Conservation (phyloP, 2,329 filamentous ascomycete species). For the Trichophyton verrucosum region DNA sequence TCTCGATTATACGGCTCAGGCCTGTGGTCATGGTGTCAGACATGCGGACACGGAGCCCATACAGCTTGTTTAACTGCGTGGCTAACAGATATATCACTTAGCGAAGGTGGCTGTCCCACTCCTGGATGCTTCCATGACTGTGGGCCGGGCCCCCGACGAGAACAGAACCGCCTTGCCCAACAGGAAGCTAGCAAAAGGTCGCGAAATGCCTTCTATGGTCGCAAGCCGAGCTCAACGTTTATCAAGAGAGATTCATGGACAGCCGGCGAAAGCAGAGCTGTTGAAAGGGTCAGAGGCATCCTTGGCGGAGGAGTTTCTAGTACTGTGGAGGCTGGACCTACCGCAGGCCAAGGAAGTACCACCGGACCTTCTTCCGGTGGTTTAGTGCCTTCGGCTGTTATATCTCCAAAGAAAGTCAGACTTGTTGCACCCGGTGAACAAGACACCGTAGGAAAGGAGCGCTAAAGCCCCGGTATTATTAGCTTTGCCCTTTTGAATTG, state of each 20-base stretch:
- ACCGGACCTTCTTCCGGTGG: conserved; percentile 13
- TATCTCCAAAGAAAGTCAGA: conserved; percentile 35
- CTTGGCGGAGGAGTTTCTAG: conserved; percentile 20
- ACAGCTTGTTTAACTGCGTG: conserved; percentile 45
- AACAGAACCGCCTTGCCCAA: conserved; percentile 26
- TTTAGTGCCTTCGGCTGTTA: conserved; percentile 21
- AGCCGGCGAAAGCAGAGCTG: conserved; percentile 34
- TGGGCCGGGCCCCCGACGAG: conserved; percentile 37
- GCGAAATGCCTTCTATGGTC: conserved; percentile 21
- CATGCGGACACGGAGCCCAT: conserved; percentile 51
- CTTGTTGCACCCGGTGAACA: conserved; percentile 35
- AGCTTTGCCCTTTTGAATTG: neutral
- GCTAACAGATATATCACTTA: conserved; percentile 38
- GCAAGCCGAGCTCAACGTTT: conserved; percentile 23
- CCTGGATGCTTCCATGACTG: conserved; percentile 50
- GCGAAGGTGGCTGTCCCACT: conserved; percentile 45
- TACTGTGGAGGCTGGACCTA: conserved; percentile 6
- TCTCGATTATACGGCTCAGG: conserved; percentile 23
- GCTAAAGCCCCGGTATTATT: neutral
- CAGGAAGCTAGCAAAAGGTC: conserved; percentile 23
- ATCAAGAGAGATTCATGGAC: conserved; percentile 35
- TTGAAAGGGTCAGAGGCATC: conserved; percentile 35
- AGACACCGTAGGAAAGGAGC: neutral
- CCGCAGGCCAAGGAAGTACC: conserved; percentile 12
- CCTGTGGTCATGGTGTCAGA: conserved; percentile 46